These are phyloP conservation scores for Sporothrix inflata DNA, from an alignment of 2,329 filamentous ascomycete genomes.

Conservation along the genomic window DNA sequence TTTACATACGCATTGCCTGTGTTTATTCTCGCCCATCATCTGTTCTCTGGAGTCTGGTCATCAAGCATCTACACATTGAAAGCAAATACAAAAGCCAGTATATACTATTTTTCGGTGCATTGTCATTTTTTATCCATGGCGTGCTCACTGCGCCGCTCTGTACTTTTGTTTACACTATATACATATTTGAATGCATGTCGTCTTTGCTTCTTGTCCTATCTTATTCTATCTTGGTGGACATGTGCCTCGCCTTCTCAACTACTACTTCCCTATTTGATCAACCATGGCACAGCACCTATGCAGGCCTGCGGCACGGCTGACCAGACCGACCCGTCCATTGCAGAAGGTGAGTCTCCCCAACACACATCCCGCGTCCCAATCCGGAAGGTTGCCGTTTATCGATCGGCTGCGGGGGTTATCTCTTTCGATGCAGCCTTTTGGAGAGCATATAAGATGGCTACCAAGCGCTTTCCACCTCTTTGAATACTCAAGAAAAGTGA, in stretches of 20 bases:
- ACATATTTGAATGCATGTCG: neutral
- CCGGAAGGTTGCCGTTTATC: neutral
- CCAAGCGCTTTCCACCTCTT: neutral
- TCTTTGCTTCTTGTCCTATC: neutral
- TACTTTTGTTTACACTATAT: neutral
- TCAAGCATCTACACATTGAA: neutral
- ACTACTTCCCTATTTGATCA: neutral
- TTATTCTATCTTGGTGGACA: neutral
- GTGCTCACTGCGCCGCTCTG: neutral
- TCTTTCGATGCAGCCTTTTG: neutral
- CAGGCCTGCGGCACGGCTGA: neutral
- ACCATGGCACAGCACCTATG: neutral
- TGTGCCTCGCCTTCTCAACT: neutral
- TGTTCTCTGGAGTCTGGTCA: constrained; percentile 3
- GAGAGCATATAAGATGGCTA: neutral
- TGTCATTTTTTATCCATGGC: neutral
- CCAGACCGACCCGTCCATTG: neutral
- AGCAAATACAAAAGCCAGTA: neutral
- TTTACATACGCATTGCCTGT: neutral
- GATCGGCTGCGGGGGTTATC: neutral
- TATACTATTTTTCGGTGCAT: neutral
- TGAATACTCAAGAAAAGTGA: neutral
- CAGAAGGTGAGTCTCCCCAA: neutral
- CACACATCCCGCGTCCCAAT: neutral
- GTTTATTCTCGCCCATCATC: neutral